Base-by-base conservation (phyloP, 2,329 filamentous ascomycete species). In the Cordyceps pruinosa region DNA sequence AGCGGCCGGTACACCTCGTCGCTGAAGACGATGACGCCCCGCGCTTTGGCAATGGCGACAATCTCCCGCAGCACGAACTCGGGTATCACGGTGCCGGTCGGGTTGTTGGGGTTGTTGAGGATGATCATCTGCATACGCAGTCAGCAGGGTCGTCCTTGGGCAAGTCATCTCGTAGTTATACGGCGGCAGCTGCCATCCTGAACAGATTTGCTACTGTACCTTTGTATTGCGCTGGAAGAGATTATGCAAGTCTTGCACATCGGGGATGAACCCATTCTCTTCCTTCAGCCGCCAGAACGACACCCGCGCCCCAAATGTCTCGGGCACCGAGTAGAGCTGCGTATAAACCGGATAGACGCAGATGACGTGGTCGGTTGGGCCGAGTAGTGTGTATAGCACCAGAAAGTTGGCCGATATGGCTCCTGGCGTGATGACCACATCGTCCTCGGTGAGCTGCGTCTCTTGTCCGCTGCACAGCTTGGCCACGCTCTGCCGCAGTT, bases 321-420 rank as follows among this genome's bases (percentile, higher is more conserved):
- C 77, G 0, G 90, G 89, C 1, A 95, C 82, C 10, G 84, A 77
- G 66, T 93, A 94, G 1, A 96, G 78, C 65, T 94, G 89, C 69
- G 94, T 89, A 65, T 94, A 95, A 1, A 89, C 93, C 13, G 91
- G 90, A 67, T 91, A 89, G 58, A 94, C 88, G 66, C 89, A 94
- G 58, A 96, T 81, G 47, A 93, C 87, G 76, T 96, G 90, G 66
- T 96, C 89, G 1, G 85, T 88, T 0, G 84, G 82, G 0, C 83
- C 82, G 2, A 94, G 68, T 7, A 94, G 75, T 1, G 86, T 77
- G 69, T 92, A 92, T 8, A 94, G 79, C 2, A 85, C 74, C n/a
- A 94, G 73, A 64, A 90, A 89, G 66, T 96, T 96, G n/a, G 90
- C 90, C 6, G 83, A 79, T 51, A 95, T 95, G 15, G 89, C 90